These are phyloP conservation scores for Fusarium duplospermum DNA, from an alignment of 2,329 filamentous ascomycete species.

Conservation along the genomic window DNA sequence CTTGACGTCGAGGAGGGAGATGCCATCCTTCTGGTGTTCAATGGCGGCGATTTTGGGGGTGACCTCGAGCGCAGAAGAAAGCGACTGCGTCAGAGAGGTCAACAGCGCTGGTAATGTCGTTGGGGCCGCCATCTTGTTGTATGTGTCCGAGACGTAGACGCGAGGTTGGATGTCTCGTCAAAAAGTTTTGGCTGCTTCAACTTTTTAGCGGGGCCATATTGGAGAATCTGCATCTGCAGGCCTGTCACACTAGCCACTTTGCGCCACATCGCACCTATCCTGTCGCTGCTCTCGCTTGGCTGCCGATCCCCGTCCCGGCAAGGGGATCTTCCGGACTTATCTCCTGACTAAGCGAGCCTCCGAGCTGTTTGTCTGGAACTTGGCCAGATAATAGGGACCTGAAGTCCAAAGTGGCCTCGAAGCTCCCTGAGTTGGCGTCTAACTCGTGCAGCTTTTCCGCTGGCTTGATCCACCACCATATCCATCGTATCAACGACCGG, in stretches of 20 bases:
- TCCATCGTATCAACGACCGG: conserved; percentile 9
- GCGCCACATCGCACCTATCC: conserved; percentile 16
- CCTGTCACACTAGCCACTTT: conserved; percentile 6
- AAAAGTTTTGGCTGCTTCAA: conserved; percentile 45
- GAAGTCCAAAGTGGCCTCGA: conserved; percentile 25
- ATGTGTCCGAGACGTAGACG: conserved; percentile 37
- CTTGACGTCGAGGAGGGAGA: conserved; percentile 94
- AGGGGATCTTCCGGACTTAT: conserved; percentile 28
- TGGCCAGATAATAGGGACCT: conserved; percentile 41
- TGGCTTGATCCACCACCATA: conserved; percentile 29
- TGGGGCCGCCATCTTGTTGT: conserved; percentile 59
- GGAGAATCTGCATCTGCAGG: conserved; percentile 13
- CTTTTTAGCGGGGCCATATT: conserved; percentile 47
- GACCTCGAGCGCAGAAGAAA: conserved; percentile 74
- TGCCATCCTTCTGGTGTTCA: conserved; percentile 83
- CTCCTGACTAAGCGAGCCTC: conserved; percentile 40
- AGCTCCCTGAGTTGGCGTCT: conserved; percentile 41
- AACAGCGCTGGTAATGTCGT: conserved; percentile 62
- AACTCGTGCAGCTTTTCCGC: conserved; percentile 34
- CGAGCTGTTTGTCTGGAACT: conserved; percentile 26
- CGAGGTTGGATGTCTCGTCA: conserved; percentile 22
- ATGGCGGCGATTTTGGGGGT: conserved; percentile 72
- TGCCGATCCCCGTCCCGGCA: conserved; percentile 13
- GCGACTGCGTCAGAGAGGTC: conserved; percentile 67
- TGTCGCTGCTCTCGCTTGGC: background rate